A percentile compares a stretch with the other conserved stretches of the same genome.
Evolutionary conservation across 306 rosid species (phyloP).

Genomic region (Biancaea sappan): DNA sequence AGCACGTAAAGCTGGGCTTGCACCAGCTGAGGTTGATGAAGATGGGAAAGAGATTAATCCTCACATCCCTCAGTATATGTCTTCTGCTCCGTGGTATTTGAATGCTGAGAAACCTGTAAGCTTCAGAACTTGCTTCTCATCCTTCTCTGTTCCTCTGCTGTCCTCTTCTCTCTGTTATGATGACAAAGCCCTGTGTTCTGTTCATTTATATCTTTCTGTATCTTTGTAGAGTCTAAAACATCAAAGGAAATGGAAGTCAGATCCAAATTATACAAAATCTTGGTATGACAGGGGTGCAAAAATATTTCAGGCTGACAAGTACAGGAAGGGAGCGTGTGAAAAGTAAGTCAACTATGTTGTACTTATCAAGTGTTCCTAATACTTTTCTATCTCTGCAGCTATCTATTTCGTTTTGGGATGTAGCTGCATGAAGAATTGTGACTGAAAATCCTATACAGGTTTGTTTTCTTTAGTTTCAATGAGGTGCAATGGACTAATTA

Average conservation of each 20-base stretch:
- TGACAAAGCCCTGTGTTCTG: background rate
- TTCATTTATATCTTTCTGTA: too few species aligned
- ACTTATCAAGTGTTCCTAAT: constrained; percentile 19
- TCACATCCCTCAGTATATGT: constrained; percentile 69
- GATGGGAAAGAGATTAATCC: constrained; percentile 77
- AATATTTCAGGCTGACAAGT: constrained; percentile 51
- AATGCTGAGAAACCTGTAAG: constrained; percentile 60
- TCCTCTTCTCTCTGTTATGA: background rate
- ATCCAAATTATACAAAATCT: constrained; percentile 57
- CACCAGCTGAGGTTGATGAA: constrained; percentile 70
- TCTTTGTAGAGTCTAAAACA: constrained; percentile 54
- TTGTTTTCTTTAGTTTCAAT: constrained; percentile 35
- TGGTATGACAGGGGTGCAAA: constrained; percentile 71
- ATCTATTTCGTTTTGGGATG: constrained; percentile 7
- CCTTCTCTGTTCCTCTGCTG: background rate
- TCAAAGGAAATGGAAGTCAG: constrained; percentile 68
- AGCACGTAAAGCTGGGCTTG: constrained; percentile 80
- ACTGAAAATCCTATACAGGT: constrained; percentile 7
- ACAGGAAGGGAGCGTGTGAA: constrained; percentile 62
- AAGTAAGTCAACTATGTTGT: constrained; percentile 45
- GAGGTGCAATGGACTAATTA: constrained; percentile 18
- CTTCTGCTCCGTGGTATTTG: constrained; percentile 71
- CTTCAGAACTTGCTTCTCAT: background rate
- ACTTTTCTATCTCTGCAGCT: background rate
- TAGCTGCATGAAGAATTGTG: constrained; percentile 25